Conservation (phyloP, 1,284 basidiomycete species). For the Ustilago bromivora region DNA sequence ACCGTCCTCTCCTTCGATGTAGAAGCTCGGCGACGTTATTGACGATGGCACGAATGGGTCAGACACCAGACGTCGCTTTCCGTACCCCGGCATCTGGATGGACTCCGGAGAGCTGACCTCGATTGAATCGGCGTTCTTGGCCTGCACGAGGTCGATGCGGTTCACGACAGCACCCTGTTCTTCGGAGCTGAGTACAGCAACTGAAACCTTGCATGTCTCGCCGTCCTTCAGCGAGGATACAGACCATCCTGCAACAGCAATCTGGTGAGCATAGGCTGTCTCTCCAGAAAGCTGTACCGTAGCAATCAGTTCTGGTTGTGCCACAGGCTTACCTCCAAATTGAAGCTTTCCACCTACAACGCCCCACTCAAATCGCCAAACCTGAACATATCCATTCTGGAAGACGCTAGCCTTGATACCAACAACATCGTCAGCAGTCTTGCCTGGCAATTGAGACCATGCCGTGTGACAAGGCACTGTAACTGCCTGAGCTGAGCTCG, state of each 20-base stretch:
- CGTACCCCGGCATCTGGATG: conserved; percentile 3
- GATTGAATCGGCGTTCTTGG: conserved; percentile 8
- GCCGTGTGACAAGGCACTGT: conserved; percentile 68
- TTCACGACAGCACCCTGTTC: conserved; percentile 9
- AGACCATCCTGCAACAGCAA: conserved; percentile 45
- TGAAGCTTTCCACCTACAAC: conserved; percentile 35
- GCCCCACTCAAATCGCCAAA: conserved; percentile 74
- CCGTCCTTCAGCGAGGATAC: conserved; percentile 5
- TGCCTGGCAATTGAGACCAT: conserved; percentile 76
- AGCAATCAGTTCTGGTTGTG: conserved; percentile 35
- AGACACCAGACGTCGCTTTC: conserved; percentile 28
- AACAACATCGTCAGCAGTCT: conserved; percentile 18
- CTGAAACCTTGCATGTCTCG: conserved; percentile 28
- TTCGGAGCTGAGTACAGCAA: conserved; percentile 40
- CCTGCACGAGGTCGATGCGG: conserved; percentile 21
- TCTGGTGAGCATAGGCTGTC: conserved; percentile 23
- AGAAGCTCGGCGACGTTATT: conserved; percentile 21
- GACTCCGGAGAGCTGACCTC: not conserved
- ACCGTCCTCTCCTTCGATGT: conserved; percentile 42
- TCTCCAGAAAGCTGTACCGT: conserved; percentile 11
- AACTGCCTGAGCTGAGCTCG: conserved; percentile 19
- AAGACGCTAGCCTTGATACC: conserved; percentile 80
- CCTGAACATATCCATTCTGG: conserved; percentile 72
- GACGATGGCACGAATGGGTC: conserved; percentile 39
- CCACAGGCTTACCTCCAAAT: conserved; percentile 41